Percentiles rank a stretch among this genome's conserved stretches.
These are phyloP conservation scores for Gaultheria prostrata DNA, from an alignment of 148 eudicot genomes.

Conservation along the genomic window DNA sequence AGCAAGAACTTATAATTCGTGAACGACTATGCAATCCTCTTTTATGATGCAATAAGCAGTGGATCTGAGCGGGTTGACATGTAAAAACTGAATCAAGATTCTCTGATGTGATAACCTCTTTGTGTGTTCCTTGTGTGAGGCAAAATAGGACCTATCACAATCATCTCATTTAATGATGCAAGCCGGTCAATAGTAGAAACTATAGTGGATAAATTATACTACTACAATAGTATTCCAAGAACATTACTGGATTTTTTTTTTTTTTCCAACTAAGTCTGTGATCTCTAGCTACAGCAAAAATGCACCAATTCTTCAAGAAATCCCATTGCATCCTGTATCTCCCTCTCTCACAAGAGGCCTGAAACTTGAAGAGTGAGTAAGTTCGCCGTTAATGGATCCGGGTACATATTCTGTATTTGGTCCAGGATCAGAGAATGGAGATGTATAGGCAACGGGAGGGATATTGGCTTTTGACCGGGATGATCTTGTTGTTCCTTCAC, in stretches of 20 bases:
- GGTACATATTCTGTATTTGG: not conserved
- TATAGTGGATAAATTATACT: not conserved
- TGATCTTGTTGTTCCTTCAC: slow-evolving; percentile 30
- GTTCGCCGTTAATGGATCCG: not conserved
- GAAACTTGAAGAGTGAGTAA: slow-evolving; percentile 6
- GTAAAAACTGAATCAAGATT: no score
- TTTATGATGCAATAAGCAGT: not conserved
- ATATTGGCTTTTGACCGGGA: slow-evolving; percentile 14
- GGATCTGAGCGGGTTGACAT: not conserved
- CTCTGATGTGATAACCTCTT: no score
- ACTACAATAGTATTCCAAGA: not conserved
- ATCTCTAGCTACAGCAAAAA: not conserved
- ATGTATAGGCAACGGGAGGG: not conserved
- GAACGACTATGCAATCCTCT: no score
- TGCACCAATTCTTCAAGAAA: not conserved
- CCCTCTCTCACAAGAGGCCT: slow-evolving; percentile 19
- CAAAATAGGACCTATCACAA: no score
- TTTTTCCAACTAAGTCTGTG: not conserved
- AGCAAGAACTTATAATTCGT: no score
- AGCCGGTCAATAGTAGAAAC: not conserved
- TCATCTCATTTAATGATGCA: no score
- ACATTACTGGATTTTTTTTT: not conserved
- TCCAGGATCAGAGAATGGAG: slow-evolving; percentile 22
- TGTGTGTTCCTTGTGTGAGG: no score
- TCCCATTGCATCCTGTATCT: slow-evolving; percentile 15